Evolutionary conservation across 2,329 filamentous ascomycete genomes (phyloP), one percentile per base, ranked within the genome.

Genomic region (Septoria linicola): DNA sequence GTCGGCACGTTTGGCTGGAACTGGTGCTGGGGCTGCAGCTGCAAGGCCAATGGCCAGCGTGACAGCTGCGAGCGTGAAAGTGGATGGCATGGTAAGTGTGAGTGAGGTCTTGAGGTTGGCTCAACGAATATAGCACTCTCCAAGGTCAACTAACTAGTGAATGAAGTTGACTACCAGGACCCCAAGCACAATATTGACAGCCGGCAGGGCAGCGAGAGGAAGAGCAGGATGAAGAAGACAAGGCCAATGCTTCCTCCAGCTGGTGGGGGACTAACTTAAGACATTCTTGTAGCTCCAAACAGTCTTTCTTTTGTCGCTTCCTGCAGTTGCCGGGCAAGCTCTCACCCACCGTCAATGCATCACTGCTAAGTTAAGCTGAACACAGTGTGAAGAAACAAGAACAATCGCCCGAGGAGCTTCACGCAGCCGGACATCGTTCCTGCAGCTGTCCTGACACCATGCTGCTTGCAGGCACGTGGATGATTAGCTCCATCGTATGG

Each of bases 1-100:
- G 35, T 47, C 44, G n/a, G 25, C 10, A 39, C 44, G 25, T n/a
- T 47, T 47, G 4, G 23, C 43, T 25, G 39, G 39, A 41, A 21
- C 39, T 16, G 44, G 34, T n/a, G 44, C 27, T 40, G 41, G 48
- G 30, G 48, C 50, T 19, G 49, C 49, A 16, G 49, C 41, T 41
- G 41, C 41, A 13, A 51, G 43, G 30, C 48, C 48, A 30, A 41
- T 16, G 37, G 44, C 43, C 37, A 51, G 17, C 14, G 34, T 20
- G 21, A 41, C 32, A 25, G 40, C 39, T 35, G 40, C 47, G 47
- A 43, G 21, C 47, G 27, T 50, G 30, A 37, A 8, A 19, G 35
- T 10, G 11, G 37, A 49, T n/a, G 36, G 36, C 46, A 49, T 41
- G 27, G 30, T 49, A 27, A 7, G 36, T 8, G 36, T 14, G 32